Evolutionary conservation across 2,329 filamentous ascomycete species (phyloP), one percentile per base, ranked within the genome.

Genomic region (Aspergillus sclerotialis): DNA sequence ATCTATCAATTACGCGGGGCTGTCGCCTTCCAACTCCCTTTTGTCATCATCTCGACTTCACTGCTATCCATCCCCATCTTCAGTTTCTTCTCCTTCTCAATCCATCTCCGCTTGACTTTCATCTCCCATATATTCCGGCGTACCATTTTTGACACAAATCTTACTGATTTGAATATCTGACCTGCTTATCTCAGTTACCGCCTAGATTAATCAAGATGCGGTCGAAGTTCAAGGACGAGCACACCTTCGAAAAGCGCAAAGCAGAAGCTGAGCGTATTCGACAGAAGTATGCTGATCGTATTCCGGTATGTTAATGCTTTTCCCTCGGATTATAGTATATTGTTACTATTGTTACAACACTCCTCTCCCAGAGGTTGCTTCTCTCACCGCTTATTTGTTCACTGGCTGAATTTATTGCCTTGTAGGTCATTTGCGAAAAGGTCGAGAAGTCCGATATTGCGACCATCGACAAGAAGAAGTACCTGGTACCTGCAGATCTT

Each of bases 391-490:
- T 45, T 53, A 39, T 59, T 57, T 23, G 19, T 23, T 42, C 35
- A 37, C 30, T 48, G 36, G 15, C 50, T 52, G 51, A 53, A 48
- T 51, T 37, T 39, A 33, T 38, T 38, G 40, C 37, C 54, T n/a
- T n/a, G n/a, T n/a, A 94, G 89, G 90, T 98, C 46, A 98, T 98
- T 64, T 98, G 92, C 75, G 92, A 96, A 70, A 96, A 96, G 75
- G 90, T 96, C 52, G 92, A 98, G 72, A 96, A 95, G 73, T 93
- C 85, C 43, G 92, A 98, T 63, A 98, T 98, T 55, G 92, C 92
- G 41, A 96, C 92, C 50, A 98, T 98, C 76, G 92, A 98, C 72
- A 98, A 98, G 82, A 98, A 98, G 81, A 98, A 98, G 74, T 98
- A 98, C 61, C 78, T 98, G 31, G 92, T 98, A 17, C 92, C 92